These are phyloP conservation scores for Ophiostoma fasciatum DNA, from an alignment of 2,329 filamentous ascomycete species.

Conservation along the genomic window DNA sequence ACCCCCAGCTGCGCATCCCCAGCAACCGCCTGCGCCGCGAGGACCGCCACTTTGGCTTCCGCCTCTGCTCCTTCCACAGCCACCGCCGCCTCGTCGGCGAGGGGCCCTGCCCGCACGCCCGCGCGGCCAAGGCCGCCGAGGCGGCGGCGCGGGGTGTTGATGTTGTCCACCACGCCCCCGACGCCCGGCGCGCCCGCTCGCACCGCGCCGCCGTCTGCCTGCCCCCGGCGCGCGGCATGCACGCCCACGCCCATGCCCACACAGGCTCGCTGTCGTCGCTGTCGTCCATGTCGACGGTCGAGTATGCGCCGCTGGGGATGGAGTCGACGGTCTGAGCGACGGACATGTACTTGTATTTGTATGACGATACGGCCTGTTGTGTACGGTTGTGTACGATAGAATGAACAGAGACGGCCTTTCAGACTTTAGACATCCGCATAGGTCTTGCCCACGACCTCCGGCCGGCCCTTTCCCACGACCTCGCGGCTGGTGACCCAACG, in stretches of 20 bases:
- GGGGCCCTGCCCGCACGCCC: constrained; percentile 33
- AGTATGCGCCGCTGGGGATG: constrained; percentile 9
- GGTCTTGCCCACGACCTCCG: too few relatives aligned
- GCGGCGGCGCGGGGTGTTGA: too few relatives aligned
- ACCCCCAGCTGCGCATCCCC: constrained; percentile 43
- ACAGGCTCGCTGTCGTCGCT: constrained; percentile 9
- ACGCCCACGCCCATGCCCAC: too few relatives aligned
- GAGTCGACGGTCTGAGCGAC: constrained; percentile 6
- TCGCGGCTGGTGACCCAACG: constrained; percentile 9
- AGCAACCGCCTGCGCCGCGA: constrained; percentile 40
- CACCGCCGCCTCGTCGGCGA: constrained; percentile 40
- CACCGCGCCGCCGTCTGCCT: too few relatives aligned
- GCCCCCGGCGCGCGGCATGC: too few relatives aligned
- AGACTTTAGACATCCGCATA: too few relatives aligned
- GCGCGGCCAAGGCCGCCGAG: background rate
- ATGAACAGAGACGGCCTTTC: too few relatives aligned
- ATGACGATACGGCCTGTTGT: too few relatives aligned
- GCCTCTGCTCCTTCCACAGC: constrained; percentile 46
- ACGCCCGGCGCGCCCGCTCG: too few relatives aligned
- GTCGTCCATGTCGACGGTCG: constrained; percentile 1
- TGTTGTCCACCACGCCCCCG: too few relatives aligned
- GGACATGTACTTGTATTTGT: background rate
- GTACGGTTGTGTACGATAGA: too few relatives aligned
- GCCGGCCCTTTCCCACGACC: too few relatives aligned
- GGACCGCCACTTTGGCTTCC: constrained; percentile 44